Percentiles rank a stretch among this genome's conserved stretches.
Evolutionary conservation across 169 alveolate species (phyloP).

Genomic region (Eimeria tenella): DNA sequence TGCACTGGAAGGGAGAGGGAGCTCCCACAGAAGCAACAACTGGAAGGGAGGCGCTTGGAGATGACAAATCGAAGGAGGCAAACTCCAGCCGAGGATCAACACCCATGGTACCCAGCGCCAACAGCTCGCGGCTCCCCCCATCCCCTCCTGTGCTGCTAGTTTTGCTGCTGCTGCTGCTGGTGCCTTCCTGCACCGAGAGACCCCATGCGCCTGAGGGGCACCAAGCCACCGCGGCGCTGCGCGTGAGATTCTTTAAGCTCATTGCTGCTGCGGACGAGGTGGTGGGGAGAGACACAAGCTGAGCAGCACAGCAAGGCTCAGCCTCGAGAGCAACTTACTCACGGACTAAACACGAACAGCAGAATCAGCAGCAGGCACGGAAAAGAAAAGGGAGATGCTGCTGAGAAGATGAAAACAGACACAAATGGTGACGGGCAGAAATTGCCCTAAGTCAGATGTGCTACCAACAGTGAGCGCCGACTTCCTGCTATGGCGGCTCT

Average conservation of each 20-base stretch:
- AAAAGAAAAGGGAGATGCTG: neutral
- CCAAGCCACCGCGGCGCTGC: constrained; percentile 78
- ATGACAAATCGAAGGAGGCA: constrained; percentile 55
- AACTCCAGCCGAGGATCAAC: constrained; percentile 77
- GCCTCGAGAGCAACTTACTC: too few relatives aligned
- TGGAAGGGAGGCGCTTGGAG: constrained; percentile 30
- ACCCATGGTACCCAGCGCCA: constrained; percentile 79
- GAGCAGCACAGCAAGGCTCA: neutral
- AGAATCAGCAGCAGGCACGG: neutral
- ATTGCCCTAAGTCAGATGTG: neutral
- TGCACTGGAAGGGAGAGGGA: constrained; percentile 74
- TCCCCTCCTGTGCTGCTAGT: neutral
- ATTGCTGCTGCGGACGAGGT: neutral
- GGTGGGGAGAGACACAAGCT: neutral
- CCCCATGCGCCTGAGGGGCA: constrained; percentile 60
- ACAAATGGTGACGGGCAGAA: neutral
- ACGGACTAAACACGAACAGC: neutral
- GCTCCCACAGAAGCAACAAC: constrained; percentile 56
- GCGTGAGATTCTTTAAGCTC: constrained; percentile 58
- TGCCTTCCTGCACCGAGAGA: neutral
- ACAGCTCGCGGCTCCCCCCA: constrained; percentile 58
- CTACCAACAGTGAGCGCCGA: neutral
- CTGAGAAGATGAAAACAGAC: neutral
- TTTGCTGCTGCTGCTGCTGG: constrained; percentile 52
- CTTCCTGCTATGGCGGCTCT: constrained; percentile 28